These are phyloP conservation scores for Jacaranda mimosifolia DNA, from an alignment of 257 asterid genomes.

Conservation along the genomic window DNA sequence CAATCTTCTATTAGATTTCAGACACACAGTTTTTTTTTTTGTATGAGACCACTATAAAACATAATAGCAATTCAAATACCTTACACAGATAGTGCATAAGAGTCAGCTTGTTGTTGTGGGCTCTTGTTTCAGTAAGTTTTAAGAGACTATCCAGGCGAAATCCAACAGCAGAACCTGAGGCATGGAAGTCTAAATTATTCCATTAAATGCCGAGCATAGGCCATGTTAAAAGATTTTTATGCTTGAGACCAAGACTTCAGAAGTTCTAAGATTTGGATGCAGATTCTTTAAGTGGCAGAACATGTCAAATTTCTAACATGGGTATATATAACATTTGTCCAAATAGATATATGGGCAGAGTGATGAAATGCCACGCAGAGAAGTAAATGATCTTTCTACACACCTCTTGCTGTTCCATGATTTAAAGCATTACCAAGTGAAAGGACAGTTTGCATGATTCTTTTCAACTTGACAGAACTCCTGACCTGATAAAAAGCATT, in stretches of 20 bases:
- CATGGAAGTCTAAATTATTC: slow-evolving; percentile 19
- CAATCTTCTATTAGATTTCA: slow-evolving; percentile 1
- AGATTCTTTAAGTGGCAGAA: too few species aligned
- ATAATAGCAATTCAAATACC: slow-evolving; percentile 49
- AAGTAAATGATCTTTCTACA: slow-evolving; percentile 27
- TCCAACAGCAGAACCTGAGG: slow-evolving; percentile 89
- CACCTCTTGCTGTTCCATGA: slow-evolving; percentile 94
- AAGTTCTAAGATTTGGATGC: too few species aligned
- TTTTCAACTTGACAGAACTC: slow-evolving; percentile 76
- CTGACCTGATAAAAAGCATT: slow-evolving; percentile 66
- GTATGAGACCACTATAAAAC: not conserved
- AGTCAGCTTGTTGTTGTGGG: slow-evolving; percentile 82
- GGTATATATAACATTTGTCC: not conserved
- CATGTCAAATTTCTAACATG: not conserved
- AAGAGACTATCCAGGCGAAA: slow-evolving; percentile 93
- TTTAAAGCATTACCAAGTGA: slow-evolving; percentile 88
- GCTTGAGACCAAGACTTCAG: too few species aligned
- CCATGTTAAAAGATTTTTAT: too few species aligned
- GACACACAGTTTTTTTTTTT: not conserved
- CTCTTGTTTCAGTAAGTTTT: slow-evolving; percentile 85
- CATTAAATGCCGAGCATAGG: not conserved
- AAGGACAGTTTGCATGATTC: slow-evolving; percentile 85
- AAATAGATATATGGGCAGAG: not conserved
- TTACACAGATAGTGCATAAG: slow-evolving; percentile 92
- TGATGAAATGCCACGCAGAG: not conserved